Base-by-base conservation (phyloP, 768 basidiomycete species). In the Tubosaeta sp. region DNA sequence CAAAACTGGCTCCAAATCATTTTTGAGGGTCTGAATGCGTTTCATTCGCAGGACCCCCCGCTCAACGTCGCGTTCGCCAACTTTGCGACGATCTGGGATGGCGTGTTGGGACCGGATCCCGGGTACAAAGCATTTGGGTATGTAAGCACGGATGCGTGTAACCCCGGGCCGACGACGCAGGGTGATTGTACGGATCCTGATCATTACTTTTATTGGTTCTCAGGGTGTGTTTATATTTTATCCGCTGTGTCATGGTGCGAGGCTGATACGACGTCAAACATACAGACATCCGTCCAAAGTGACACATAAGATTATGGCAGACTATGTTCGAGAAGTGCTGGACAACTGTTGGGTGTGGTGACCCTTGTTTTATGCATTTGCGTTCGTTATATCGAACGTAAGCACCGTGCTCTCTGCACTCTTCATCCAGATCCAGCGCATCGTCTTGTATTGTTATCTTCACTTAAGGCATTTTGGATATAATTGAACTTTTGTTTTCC, bases 181-280 rank as follows among this genome's bases (percentile, higher is more conserved):
- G 67, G 58, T 3, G 50, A 55, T 52, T 78, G 77, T 50, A 29
- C 50, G 43, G 76, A 78, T 47, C 74, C 76, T 3, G 75, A 76
- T 33, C 77, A 76, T 57, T 71, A 72, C 44, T 82, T 81, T 53
- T 79, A 80, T 57, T 81, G 79, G 76, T 75, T 81, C 22, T 64
- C 66, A 35, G 72, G 74, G 80, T 80, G 51, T 44, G 75, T 63
- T 27, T 2, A 4, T 3, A 25, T n/a, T 48, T 46, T 13, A 2
- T n/a, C 31, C 19, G 1, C 10, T 32, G 38, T 22, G 19, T 43
- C 6, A 29, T 5, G 45, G 29, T 19, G n/a, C 27, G 1, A 41
- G 16, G 10, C 48, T 59, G 25, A 48, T 46, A 9, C 2, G 14
- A 19, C 6, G 4, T 29, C 14, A 6, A 43, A 35, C 22, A 42